These are phyloP conservation scores for Suhomyces panamericanus DNA, from an alignment of 1,139 yeast species.

Conservation along the genomic window DNA sequence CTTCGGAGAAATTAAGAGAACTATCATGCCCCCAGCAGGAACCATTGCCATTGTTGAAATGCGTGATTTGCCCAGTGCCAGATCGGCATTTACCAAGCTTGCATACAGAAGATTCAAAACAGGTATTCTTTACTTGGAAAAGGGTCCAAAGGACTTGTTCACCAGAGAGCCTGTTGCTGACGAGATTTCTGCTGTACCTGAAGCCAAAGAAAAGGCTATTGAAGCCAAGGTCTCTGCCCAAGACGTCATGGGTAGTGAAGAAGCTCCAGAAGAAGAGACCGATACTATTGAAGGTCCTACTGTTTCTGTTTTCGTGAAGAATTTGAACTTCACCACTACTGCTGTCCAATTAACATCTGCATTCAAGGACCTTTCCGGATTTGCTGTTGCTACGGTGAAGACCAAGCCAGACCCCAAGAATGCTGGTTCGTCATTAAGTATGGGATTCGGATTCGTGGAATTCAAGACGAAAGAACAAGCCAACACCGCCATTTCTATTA, in stretches of 20 bases:
- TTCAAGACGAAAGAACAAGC: slow-evolving; percentile 81
- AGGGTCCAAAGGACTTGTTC: slow-evolving; percentile 87
- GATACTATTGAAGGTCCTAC: slow-evolving; percentile 63
- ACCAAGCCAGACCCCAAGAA: slow-evolving; percentile 86
- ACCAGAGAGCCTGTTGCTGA: slow-evolving; percentile 52
- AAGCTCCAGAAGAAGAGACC: slow-evolving; percentile 34
- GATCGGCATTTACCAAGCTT: slow-evolving; percentile 84
- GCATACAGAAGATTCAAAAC: slow-evolving; percentile 87
- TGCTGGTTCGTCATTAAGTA: slow-evolving; percentile 64
- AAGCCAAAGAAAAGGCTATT: slow-evolving; percentile 28
- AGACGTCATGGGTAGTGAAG: slow-evolving; percentile 41
- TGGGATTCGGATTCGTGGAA: slow-evolving; percentile 98
- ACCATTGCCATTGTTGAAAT: slow-evolving; percentile 95
- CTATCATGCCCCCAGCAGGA: slow-evolving; percentile 95
- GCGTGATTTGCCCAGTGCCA: slow-evolving; percentile 78
- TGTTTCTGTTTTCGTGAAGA: slow-evolving; percentile 86
- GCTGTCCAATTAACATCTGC: slow-evolving; percentile 53
- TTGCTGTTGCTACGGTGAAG: slow-evolving; percentile 78
- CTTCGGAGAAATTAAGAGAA: slow-evolving; percentile 76
- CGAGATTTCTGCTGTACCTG: slow-evolving; percentile 27
- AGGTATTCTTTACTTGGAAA: slow-evolving; percentile 83
- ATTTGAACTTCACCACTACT: slow-evolving; percentile 83
- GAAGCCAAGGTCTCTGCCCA: slow-evolving; percentile 44
- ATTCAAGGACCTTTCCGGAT: slow-evolving; percentile 76
- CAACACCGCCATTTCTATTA: slow-evolving; percentile 63